A percentile compares a stretch with the other conserved stretches of the same genome.
phyloP scores from a whole-genome alignment of 805 yeast genomes.

The Saturnispora ahearnii region DNA sequence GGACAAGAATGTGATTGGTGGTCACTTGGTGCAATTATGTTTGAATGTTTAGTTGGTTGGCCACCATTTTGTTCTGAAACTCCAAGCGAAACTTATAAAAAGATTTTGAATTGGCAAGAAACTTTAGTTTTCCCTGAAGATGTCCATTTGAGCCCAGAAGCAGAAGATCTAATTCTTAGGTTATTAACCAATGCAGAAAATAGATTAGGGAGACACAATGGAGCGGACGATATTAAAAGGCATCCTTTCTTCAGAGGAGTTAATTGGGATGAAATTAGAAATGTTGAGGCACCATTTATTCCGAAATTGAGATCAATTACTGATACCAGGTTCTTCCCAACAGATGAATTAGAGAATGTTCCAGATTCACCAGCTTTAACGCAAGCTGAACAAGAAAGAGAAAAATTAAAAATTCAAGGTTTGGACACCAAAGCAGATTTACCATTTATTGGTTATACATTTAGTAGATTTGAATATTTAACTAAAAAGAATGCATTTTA shows the following conservation, averaged over 20 bases:
- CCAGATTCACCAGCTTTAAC: constrained; percentile 79
- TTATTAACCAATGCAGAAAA: constrained; percentile 70
- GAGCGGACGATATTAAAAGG: constrained; percentile 81
- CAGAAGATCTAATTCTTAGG: constrained; percentile 75
- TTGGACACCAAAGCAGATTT: constrained; percentile 68
- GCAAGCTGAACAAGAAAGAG: constrained; percentile 59
- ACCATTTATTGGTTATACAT: constrained; percentile 96
- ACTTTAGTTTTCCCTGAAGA: constrained; percentile 85
- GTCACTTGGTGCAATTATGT: constrained; percentile 95
- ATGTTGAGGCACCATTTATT: constrained; percentile 87
- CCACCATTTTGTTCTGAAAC: constrained; percentile 95
- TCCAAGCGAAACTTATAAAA: constrained; percentile 87
- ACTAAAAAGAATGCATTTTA: constrained; percentile 59
- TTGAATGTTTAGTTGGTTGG: constrained; percentile 93
- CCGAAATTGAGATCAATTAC: constrained; percentile 88
- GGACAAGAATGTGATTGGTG: constrained; percentile 99
- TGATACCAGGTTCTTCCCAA: constrained; percentile 96
- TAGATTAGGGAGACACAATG: constrained; percentile 81
- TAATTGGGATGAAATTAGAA: constrained; percentile 83
- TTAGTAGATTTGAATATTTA: constrained; percentile 86
- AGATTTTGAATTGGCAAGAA: constrained; percentile 87
- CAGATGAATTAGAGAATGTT: constrained; percentile 89
- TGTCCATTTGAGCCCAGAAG: constrained; percentile 78
- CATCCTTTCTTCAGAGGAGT: constrained; percentile 96
- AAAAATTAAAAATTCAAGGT: constrained; percentile 38